phyloP scores from a whole-genome alignment of 2,329 filamentous ascomycete genomes.

The Alternaria solani region DNA sequence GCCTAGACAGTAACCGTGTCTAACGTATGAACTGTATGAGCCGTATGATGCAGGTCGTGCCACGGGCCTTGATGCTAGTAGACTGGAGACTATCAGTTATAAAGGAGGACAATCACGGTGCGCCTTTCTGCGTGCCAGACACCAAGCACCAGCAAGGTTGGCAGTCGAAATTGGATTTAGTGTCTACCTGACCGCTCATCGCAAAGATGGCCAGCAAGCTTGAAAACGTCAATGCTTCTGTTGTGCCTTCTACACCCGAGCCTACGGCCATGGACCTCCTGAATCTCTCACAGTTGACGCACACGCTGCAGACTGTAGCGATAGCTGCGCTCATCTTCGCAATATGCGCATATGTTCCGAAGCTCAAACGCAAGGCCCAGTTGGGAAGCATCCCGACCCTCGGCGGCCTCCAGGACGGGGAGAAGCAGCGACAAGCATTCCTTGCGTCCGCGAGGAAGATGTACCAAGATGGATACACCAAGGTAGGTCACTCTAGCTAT shows the following conservation, averaged over 20 bases:
- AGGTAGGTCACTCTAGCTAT: constrained; percentile 19
- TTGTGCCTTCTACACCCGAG: neutral
- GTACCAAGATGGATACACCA: constrained; percentile 40
- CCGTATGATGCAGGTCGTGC: constrained; percentile 7
- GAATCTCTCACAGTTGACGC: constrained; percentile 23
- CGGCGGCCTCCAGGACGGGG: constrained; percentile 12
- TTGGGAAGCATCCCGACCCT: constrained; percentile 38
- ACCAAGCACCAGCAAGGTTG: neutral
- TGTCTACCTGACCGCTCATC: neutral
- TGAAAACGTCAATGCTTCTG: neutral
- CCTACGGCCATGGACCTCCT: constrained; percentile 29
- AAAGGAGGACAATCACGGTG: neutral
- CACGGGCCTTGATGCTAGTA: neutral
- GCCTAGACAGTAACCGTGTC: constrained; percentile 7
- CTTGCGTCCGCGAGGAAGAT: constrained; percentile 34
- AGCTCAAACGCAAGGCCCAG: constrained; percentile 29
- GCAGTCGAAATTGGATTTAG: neutral
- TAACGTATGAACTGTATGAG: constrained; percentile 4
- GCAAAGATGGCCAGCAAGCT: constrained; percentile 5
- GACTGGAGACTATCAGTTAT: neutral
- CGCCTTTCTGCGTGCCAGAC: neutral
- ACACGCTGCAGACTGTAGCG: constrained; percentile 34
- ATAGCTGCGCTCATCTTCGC: constrained; percentile 37
- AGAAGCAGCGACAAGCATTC: constrained; percentile 35
- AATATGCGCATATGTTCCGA: constrained; percentile 31